Conservation (phyloP, 1,284 basidiomycete genomes). For the Rhodofomes roseus region DNA sequence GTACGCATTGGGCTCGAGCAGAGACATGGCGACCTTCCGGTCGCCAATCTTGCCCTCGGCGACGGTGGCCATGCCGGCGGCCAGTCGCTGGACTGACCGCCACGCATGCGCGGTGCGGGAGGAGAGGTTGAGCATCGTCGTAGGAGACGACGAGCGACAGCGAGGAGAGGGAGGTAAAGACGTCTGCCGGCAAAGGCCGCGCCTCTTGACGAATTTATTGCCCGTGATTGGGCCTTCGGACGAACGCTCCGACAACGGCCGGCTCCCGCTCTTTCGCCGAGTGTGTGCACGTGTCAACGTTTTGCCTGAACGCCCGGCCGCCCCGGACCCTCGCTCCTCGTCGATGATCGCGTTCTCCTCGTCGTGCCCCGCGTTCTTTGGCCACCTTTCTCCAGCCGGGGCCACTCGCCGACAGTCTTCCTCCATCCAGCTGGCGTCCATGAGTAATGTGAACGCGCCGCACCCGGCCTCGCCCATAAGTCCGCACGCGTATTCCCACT, state of each 20-base stretch:
- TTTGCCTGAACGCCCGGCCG: not conserved
- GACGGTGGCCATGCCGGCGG: constrained; percentile 77
- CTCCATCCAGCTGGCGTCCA: not conserved
- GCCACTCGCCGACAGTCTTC: not conserved
- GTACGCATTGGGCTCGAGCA: constrained; percentile 81
- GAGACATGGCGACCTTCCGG: constrained; percentile 91
- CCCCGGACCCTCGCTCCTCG: not conserved
- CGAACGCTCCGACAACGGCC: constrained; percentile 8
- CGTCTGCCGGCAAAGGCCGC: constrained; percentile 12
- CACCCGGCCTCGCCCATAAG: not conserved
- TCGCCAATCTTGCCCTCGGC: constrained; percentile 77
- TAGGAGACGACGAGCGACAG: constrained; percentile 27
- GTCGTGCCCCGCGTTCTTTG: not conserved
- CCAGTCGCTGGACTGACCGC: constrained; percentile 55
- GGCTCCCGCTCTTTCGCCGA: constrained; percentile 10
- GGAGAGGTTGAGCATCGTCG: constrained; percentile 69
- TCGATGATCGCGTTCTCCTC: not conserved
- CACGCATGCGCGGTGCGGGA: constrained; percentile 56
- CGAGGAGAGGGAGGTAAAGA: constrained; percentile 6
- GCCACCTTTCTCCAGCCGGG: not conserved
- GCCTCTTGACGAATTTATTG: constrained; percentile 11
- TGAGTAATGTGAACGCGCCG: not conserved
- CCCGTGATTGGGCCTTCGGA: constrained; percentile 12
- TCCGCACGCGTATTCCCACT: not conserved
- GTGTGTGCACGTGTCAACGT: not conserved